Evolutionary conservation across 2,329 filamentous ascomycete species (phyloP), one percentile per base, ranked within the genome.

Genomic region (Ploettnerulaceae sp.): DNA sequence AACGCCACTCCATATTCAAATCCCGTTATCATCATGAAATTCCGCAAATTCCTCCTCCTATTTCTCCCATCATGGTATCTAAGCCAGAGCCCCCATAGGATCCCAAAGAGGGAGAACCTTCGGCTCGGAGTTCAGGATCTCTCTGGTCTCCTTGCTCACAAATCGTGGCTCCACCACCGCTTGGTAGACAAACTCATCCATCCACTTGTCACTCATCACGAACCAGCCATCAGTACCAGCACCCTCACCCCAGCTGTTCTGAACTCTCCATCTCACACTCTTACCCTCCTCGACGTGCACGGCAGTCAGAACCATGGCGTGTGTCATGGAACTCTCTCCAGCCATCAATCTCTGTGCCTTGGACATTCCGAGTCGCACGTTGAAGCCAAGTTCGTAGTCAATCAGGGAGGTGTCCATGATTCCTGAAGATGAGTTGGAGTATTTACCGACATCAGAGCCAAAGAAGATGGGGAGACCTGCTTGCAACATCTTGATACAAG

Each of bases 241-340:
- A 0, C 61, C 69, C 31, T 79, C 73, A 9, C 85, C 86, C 89
- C 89, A 95, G 46, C 79, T 85, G 64, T 95, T 95, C 74, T 95
- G 84, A 5, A 95, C 87, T 44, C 88, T 73, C 89, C 89, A 95
- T 34, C 89, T 71, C 1, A 89, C 77, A 2, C 80, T 74, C 65
- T 79, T 76, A 1, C 79, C 81, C 49, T 78, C 68, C 21, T 75
- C 71, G 49, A 94, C 65, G 61, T 95, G 89, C 35, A 95, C 89
- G 1, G 80, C 89, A 2, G 88, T 95, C 52, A 95, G 67, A 0
- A 94, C 87, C 89, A 95, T 95, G 4, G 89, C 89, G 60, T 95
- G 89, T 1, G 89, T 95, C 89, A 95, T 94, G 40, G 79, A 75
- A 44, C 78, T 84, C 68, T 94, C 89, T 8, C 86, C 81, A 0